A percentile compares a stretch with the other conserved stretches of the same genome.
phyloP scores from a whole-genome alignment of 257 asterid genomes.

The Linaria vulgaris region DNA sequence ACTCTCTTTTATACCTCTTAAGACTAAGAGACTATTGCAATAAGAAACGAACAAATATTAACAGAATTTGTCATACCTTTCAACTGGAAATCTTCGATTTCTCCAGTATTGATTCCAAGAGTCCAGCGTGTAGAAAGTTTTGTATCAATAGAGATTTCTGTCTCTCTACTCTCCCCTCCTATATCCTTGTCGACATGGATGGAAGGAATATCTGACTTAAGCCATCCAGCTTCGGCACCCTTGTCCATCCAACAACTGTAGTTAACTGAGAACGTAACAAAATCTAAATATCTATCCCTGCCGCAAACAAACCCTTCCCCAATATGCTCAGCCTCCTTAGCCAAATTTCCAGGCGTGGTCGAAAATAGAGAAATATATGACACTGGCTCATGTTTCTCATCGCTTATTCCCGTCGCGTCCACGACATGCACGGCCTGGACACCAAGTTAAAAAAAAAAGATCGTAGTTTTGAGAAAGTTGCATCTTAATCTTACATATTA shows the following conservation, averaged over 20 bases:
- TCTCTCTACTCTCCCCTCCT: conserved; percentile 51
- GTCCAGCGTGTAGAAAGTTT: conserved; percentile 79
- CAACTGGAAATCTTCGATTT: conserved; percentile 76
- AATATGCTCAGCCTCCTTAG: conserved; percentile 61
- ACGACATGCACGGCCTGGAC: conserved; percentile 88
- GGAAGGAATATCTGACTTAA: conserved; percentile 63
- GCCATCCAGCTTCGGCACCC: conserved; percentile 59
- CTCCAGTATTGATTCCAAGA: conserved; percentile 69
- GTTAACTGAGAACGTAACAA: conserved; percentile 72
- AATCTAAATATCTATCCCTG: conserved; percentile 58
- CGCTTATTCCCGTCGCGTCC: conserved; percentile 44
- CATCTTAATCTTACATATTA: background rate
- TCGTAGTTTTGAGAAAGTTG: background rate
- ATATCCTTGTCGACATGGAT: conserved; percentile 55
- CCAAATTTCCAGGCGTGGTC: conserved; percentile 77
- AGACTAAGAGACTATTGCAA: background rate
- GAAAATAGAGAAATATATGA: conserved; percentile 77
- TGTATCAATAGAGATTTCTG: conserved; percentile 54
- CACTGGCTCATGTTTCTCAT: conserved; percentile 44
- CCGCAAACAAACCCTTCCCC: conserved; percentile 83
- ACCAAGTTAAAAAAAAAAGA: background rate
- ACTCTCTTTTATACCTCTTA: background rate
- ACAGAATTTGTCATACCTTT: conserved; percentile 51
- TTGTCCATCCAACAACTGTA: conserved; percentile 74
- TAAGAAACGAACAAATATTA: background rate